phyloP scores from a whole-genome alignment of 441 rosid species.

The Erodium trifolium region DNA sequence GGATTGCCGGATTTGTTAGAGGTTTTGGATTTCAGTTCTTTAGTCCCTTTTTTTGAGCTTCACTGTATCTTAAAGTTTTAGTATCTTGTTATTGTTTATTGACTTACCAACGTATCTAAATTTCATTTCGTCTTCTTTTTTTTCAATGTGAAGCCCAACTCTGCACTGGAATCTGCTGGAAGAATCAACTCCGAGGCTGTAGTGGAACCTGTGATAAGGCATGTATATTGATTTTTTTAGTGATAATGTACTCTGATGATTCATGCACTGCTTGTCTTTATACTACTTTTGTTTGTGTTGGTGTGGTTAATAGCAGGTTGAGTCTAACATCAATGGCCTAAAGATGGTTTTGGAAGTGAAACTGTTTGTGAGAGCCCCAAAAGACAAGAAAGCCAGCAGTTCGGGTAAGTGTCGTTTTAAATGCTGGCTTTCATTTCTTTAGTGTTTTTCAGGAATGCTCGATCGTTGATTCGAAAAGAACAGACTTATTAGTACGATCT shows the following conservation, averaged over 20 bases:
- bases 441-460: constrained; percentile 32
- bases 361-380: neutral
- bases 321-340: constrained; percentile 32
- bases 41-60: neutral
- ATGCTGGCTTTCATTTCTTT: constrained; percentile 43
- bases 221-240: constrained; percentile 15
- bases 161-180: constrained; percentile 18
- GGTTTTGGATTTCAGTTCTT: constrained; percentile 41
- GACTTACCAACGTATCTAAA: neutral
- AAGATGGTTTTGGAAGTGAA: neutral
- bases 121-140: constrained; percentile 15
- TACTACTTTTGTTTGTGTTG: constrained; percentile 20
- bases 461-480: too few species aligned
- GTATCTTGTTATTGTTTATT: neutral
- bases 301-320: constrained; percentile 26
- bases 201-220: constrained; percentile 41
- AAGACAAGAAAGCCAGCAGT: constrained; percentile 43
- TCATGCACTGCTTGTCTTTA: constrained; percentile 19
- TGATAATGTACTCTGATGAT: neutral
- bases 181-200: constrained; percentile 26
- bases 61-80: neutral
- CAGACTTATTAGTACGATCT: too few species aligned
- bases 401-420: constrained; percentile 37
- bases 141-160: constrained; percentile 33
- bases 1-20: constrained; percentile 31